Evolutionary conservation across 495 filamentous ascomycete species (phyloP), one percentile per base, ranked within the genome.

Genomic region (Bacidia rubella): DNA sequence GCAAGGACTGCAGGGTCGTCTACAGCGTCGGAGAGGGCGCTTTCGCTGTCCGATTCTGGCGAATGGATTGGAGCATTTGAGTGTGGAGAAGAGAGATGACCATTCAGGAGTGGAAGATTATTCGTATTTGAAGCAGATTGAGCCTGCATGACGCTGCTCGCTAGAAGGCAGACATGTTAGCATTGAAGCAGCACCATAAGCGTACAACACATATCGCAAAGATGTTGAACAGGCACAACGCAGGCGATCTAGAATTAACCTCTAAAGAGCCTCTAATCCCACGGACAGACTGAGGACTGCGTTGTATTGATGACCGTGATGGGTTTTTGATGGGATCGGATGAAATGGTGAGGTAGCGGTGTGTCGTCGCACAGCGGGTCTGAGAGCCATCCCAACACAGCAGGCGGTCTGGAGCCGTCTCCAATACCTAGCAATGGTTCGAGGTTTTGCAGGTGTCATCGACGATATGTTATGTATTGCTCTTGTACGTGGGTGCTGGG

Each of bases 11-110:
- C 62, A 42, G 61, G 59, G 20, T 60, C 65, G 54, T 74, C 72
- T 54, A 64, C 57, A 38, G 70, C 66, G 29, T 78, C 74, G 53
- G 73, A 73, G n/a, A 72, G 65, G 42, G 71, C 71, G 61, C 68
- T 75, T 56, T 70, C 76, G 62, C 71, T 76, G 57, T 72, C 74
- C 46, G 73, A 71, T 10, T 68, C 63, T 23, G 62, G 63, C 51
- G 38, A 15, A 44, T 45, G 50, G 45, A 26, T 35, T 26, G 47
- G 47, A 55, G 52, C 19, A 51, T 61, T 57, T 51, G 54, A 43
- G 52, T 55, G 55, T 20, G 66, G 48, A 60, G 66, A 47, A 20
- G 57, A 60, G 20, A 56, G 46, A 29, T 61, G 49, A 20, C 58
- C 60, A 29, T 64, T 64, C 5, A 60, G 40, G 32, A 60, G 53